These are phyloP conservation scores for Amanita polypyramis DNA, from an alignment of 768 basidiomycete species.

Conservation along the genomic window DNA sequence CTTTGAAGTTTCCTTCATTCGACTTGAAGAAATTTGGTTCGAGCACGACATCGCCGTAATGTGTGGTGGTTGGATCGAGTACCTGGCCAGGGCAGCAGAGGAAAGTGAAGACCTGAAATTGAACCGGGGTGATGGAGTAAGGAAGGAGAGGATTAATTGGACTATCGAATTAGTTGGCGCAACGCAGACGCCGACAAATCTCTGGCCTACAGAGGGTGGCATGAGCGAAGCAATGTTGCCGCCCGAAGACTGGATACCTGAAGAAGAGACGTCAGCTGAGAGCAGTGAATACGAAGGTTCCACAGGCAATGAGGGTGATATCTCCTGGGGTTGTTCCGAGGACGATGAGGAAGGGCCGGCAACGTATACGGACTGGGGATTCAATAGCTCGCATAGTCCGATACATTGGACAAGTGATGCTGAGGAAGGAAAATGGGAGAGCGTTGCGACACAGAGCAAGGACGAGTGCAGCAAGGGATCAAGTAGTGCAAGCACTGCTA, in stretches of 20 bases:
- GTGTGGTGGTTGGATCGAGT: conserved; percentile 57
- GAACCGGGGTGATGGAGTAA: conserved; percentile 24
- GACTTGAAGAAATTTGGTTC: conserved; percentile 42
- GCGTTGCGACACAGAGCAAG: conserved; percentile 12
- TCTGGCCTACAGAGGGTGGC: conserved; percentile 22
- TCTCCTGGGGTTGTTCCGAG: conserved; percentile 30
- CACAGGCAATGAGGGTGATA: conserved; percentile 30
- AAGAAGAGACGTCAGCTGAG: conserved; percentile 20
- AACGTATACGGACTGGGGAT: conserved; percentile 8
- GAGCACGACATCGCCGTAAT: conserved; percentile 31
- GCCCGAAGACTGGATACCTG: conserved; percentile 31
- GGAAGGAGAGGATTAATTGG: conserved; percentile 26
- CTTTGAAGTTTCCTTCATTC: conserved; percentile 36
- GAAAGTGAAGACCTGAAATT: conserved; percentile 27
- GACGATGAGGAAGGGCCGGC: conserved; percentile 15
- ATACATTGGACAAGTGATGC: conserved; percentile 1
- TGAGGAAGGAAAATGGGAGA: conserved; percentile 2
- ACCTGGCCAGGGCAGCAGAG: conserved; percentile 37
- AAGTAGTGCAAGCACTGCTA: conserved; percentile 19
- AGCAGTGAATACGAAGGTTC: conserved; percentile 20
- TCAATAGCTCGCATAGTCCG: not conserved
- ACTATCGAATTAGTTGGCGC: conserved; percentile 34
- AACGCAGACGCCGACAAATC: conserved; percentile 16
- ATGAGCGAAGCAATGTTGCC: conserved; percentile 31
- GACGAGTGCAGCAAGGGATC: conserved; percentile 8